Percentiles rank a stretch among this genome's conserved stretches.
These are phyloP conservation scores for Millerozyma acaciae DNA, from an alignment of 805 yeast genomes.

Conservation along the genomic window DNA sequence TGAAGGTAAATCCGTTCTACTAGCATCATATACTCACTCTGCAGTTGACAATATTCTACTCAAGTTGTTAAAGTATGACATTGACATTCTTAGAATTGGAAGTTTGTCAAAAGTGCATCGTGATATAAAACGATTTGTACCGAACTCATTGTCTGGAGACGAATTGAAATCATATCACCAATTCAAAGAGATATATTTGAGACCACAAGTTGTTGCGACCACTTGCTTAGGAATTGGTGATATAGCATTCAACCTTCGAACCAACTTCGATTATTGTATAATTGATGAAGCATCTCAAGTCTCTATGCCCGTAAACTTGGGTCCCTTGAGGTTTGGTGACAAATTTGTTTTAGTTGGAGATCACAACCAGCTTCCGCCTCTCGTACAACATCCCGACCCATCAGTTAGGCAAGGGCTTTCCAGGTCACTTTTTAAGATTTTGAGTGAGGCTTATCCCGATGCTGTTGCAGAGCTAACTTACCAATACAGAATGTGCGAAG, in stretches of 20 bases:
- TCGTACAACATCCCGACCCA: conserved; percentile 57
- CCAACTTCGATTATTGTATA: conserved; percentile 83
- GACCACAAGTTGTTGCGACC: conserved; percentile 76
- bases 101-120: conserved; percentile 55
- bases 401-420: conserved; percentile 67
- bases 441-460: conserved; percentile 70
- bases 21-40: conserved; percentile 89
- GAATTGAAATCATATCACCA: conserved; percentile 41
- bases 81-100: conserved; percentile 65
- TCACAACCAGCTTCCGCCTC: conserved; percentile 88
- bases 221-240: conserved; percentile 80
- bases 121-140: conserved; percentile 50
- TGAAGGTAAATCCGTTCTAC: conserved; percentile 61
- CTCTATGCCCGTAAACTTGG: conserved; percentile 84
- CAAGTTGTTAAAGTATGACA: conserved; percentile 47
- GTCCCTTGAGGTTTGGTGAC: conserved; percentile 75
- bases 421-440: conserved; percentile 67
- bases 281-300: conserved; percentile 97
- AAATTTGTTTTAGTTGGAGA: conserved; percentile 94
- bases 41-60: conserved; percentile 91
- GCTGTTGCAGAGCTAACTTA: conserved; percentile 72
- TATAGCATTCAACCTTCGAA: conserved; percentile 50
- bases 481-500: conserved; percentile 92
- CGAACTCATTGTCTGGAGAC: conserved; percentile 32
- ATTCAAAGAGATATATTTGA: conserved; percentile 43